Evolutionary conservation across 805 yeast species (phyloP).

Genomic region (Isabelozyma rhagii): DNA sequence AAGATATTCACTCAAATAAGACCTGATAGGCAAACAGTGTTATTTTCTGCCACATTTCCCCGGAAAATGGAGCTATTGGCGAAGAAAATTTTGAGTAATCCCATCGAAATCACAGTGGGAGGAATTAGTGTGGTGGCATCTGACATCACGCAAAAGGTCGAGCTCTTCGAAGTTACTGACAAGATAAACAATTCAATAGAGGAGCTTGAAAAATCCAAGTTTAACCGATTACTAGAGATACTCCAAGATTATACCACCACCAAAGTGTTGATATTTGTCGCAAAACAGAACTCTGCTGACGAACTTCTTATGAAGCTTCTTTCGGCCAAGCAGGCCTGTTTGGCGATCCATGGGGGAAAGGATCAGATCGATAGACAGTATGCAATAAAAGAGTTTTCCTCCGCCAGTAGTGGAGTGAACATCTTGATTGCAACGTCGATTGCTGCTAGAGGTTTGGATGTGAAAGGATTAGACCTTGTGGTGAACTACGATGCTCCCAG

Average conservation of each 20-base stretch:
- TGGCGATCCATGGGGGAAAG: conserved; percentile 88
- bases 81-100: conserved; percentile 54
- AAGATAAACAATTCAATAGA: conserved; percentile 24
- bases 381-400: conserved; percentile 65
- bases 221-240: conserved; percentile 49
- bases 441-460: conserved; percentile 93
- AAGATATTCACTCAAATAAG: conserved; percentile 74
- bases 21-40: conserved; percentile 83
- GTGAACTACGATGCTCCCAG: conserved; percentile 72
- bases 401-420: conserved; percentile 50
- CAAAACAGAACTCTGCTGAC: conserved; percentile 87
- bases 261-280: conserved; percentile 78
- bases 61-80: conserved; percentile 75
- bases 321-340: conserved; percentile 53
- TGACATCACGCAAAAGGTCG: conserved; percentile 71
- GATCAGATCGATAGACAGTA: conserved; percentile 78
- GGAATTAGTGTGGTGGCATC: conserved; percentile 77
- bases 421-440: conserved; percentile 88
- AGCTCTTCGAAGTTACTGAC: conserved; percentile 50
- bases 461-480: conserved; percentile 78
- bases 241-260: conserved; percentile 47
- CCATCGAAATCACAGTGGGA: conserved; percentile 78
- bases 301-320: conserved; percentile 52
- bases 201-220: conserved; percentile 44
- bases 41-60: conserved; percentile 95